Conservation (phyloP, 495 filamentous ascomycete genomes). For the Lindgomyces ingoldianus region DNA sequence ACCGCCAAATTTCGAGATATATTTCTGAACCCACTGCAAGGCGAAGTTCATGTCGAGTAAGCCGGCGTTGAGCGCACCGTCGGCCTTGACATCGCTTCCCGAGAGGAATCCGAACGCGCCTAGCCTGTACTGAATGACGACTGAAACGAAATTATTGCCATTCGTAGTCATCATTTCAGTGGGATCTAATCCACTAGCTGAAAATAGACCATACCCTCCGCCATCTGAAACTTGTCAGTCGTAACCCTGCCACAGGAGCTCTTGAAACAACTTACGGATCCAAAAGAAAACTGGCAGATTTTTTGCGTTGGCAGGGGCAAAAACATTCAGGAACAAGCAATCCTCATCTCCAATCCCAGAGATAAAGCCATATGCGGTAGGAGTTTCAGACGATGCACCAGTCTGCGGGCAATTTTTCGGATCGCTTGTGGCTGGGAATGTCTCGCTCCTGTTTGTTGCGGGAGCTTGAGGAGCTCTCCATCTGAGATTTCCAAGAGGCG, state of each 20-base stretch:
- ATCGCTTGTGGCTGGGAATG: conserved; percentile 23
- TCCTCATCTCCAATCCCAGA: conserved; percentile 50
- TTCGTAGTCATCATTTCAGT: conserved; percentile 51
- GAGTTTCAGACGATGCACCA: conserved; percentile 22
- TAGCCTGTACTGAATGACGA: conserved; percentile 44
- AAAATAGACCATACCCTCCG: conserved; percentile 45
- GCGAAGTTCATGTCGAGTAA: conserved; percentile 49
- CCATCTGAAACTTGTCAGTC: conserved; percentile 30
- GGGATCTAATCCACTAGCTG: conserved; percentile 25
- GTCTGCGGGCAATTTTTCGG: conserved; percentile 36
- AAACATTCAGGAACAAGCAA: conserved; percentile 56
- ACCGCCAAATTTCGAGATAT: conserved; percentile 48
- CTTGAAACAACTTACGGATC: conserved; percentile 45
- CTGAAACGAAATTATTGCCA: conserved; percentile 46
- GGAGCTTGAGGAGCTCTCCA: conserved; percentile 32
- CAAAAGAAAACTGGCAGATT: conserved; percentile 45
- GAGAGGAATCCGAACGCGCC: conserved; percentile 44
- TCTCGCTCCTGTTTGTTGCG: conserved; percentile 20
- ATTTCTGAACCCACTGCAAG: conserved; percentile 43
- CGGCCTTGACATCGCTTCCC: conserved; percentile 38
- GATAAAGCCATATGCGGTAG: conserved; percentile 23
- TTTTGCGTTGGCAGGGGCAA: conserved; percentile 46
- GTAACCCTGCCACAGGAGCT: background rate
- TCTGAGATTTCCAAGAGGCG: conserved; percentile 39
- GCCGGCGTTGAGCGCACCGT: conserved; percentile 44